Evolutionary conservation across 139 green algal species (phyloP).

Genomic region (Tetradesmus lagerheimii): DNA sequence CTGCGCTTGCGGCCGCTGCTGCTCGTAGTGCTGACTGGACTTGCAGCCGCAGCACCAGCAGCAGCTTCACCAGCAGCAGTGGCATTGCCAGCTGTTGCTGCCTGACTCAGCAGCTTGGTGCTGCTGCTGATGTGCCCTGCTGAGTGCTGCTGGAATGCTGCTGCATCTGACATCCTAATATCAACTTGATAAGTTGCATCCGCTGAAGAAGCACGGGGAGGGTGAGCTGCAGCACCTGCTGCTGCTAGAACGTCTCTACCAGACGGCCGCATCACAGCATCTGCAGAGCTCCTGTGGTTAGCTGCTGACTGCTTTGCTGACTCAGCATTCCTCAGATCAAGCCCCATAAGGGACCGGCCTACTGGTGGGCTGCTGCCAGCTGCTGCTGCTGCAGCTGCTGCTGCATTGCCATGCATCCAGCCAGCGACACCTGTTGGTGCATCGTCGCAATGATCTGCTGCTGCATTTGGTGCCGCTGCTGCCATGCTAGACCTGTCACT

Average conservation of each 20-base stretch:
- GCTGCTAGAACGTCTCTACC: background rate
- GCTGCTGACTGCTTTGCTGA: background rate
- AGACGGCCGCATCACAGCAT: background rate
- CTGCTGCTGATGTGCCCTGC: background rate
- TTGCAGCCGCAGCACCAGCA: background rate
- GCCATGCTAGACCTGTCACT: too few relatives aligned
- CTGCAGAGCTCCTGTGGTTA: background rate
- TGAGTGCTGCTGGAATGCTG: background rate
- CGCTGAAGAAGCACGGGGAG: background rate
- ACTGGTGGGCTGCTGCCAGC: background rate
- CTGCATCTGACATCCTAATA: background rate
- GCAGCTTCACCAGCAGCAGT: background rate
- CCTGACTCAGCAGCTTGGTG: background rate
- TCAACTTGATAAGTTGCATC: background rate
- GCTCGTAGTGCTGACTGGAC: background rate
- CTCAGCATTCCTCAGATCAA: background rate
- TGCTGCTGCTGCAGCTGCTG: background rate
- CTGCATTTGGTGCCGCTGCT: too few relatives aligned
- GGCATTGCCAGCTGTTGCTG: background rate
- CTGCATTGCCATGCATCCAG: background rate
- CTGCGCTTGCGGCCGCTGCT: slow-evolving; percentile 29
- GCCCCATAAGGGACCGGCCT: background rate
- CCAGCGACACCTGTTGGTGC: background rate
- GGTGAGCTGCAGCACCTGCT: background rate
- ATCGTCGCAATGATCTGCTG: background rate